These are phyloP conservation scores for Raphanus raphanistrum DNA, from an alignment of 345 rosid species.

Conservation along the genomic window DNA sequence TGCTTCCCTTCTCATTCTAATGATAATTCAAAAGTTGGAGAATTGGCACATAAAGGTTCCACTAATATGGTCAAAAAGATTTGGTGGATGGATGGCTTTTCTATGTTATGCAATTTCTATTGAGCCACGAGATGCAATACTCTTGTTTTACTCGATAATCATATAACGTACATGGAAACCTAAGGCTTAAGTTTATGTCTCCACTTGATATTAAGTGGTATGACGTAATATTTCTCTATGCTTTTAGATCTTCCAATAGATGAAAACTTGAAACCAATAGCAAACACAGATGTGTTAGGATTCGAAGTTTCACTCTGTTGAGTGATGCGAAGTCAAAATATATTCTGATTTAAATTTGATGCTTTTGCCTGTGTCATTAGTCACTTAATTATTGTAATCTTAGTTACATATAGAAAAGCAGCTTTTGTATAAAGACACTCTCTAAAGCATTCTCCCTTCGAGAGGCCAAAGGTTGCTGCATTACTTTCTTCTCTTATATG, in stretches of 20 bases:
- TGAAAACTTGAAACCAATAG: constrained; percentile 31
- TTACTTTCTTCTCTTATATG: constrained; percentile 38
- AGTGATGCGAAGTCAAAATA: constrained; percentile 38
- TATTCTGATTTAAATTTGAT: constrained; percentile 27
- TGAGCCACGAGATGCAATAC: constrained; percentile 32
- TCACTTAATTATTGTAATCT: constrained; percentile 36
- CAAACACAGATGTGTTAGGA: constrained; percentile 31
- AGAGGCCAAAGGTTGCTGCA: constrained; percentile 41
- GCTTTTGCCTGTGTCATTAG: constrained; percentile 40
- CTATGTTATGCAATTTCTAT: constrained; percentile 22
- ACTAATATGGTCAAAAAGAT: constrained; percentile 41
- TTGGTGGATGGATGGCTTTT: constrained; percentile 21
- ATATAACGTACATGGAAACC: constrained; percentile 21
- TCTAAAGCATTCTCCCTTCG: constrained; percentile 35
- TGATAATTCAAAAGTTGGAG: constrained; percentile 27
- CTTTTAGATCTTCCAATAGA: constrained; percentile 31
- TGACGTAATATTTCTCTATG: constrained; percentile 35
- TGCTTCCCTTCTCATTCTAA: constrained; percentile 28
- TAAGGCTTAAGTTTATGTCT: constrained; percentile 41
- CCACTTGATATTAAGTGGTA: constrained; percentile 37
- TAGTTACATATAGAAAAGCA: constrained; percentile 25
- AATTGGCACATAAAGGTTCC: constrained; percentile 34
- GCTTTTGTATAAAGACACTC: constrained; percentile 34
- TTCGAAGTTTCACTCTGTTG: constrained; percentile 33
- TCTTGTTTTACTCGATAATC: constrained; percentile 27